phyloP scores from a whole-genome alignment of 2,329 filamentous ascomycete species.

The Gnomoniopsis smithogilvyi region DNA sequence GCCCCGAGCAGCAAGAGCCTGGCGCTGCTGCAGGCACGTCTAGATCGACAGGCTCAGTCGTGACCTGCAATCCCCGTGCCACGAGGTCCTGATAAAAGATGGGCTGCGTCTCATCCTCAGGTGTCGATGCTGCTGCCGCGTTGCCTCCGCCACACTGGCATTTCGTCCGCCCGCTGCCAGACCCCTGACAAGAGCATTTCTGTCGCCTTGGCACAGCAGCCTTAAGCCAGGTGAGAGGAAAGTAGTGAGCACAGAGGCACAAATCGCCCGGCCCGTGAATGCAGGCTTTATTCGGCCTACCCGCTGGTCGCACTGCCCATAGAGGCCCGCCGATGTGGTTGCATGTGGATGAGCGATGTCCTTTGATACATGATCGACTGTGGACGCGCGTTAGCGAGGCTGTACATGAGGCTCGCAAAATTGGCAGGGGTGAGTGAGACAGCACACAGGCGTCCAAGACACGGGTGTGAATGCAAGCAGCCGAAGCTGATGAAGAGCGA shows the following conservation, averaged over 20 bases:
- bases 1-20: slow-evolving; percentile 26
- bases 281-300: slow-evolving; percentile 66
- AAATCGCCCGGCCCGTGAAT: slow-evolving; percentile 64
- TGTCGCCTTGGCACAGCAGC: slow-evolving; percentile 59
- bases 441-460: not conserved
- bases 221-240: slow-evolving; percentile 33
- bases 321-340: slow-evolving; percentile 42
- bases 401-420: not conserved
- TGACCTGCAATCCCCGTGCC: slow-evolving; percentile 18
- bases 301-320: slow-evolving; percentile 63
- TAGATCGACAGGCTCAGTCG: slow-evolving; percentile 24
- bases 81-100: slow-evolving; percentile 18
- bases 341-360: slow-evolving; percentile 74
- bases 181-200: slow-evolving; percentile 45
- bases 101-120: slow-evolving; percentile 17
- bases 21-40: slow-evolving; percentile 32
- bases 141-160: slow-evolving; percentile 13
- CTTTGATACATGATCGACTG: slow-evolving; percentile 72
- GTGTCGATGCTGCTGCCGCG: slow-evolving; percentile 19
- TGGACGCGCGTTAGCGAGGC: slow-evolving; percentile 6
- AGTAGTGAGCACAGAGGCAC: slow-evolving; percentile 46
- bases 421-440: not conserved
- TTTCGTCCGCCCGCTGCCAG: slow-evolving; percentile 2
- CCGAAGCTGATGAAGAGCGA: not conserved
- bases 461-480: not conserved